Percentiles rank a stretch among this genome's conserved stretches.
Conservation (phyloP, 2,329 filamentous ascomycete species). For the Fusarium sp. region DNA sequence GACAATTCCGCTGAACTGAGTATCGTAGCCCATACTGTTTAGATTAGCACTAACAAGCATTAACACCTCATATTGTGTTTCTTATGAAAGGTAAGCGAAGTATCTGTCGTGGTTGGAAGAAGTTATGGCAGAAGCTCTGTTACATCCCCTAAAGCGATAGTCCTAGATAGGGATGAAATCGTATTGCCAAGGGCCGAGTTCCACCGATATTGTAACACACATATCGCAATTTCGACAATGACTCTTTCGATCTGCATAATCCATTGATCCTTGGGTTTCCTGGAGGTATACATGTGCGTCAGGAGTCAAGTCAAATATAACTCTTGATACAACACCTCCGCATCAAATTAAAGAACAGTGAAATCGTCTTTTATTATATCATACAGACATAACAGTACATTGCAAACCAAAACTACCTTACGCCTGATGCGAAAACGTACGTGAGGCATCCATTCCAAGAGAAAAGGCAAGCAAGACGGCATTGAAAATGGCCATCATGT, state of each 20-base stretch:
- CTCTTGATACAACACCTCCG: not conserved
- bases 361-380: slow-evolving; percentile 38
- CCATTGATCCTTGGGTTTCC: too few species aligned
- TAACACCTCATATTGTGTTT: not conserved
- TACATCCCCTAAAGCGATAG: not conserved
- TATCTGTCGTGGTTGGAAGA: not conserved
- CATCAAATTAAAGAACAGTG: not conserved
- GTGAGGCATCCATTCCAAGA: slow-evolving; percentile 62
- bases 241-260: not conserved
- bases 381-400: slow-evolving; percentile 15
- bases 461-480: slow-evolving; percentile 72
- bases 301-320: not conserved
- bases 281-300: not conserved
- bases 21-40: not conserved
- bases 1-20: not conserved
- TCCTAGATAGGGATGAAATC: too few species aligned
- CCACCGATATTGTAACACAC: not conserved
- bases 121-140: not conserved
- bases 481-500: slow-evolving; percentile 93
- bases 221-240: not conserved
- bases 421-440: slow-evolving; percentile 50
- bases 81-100: not conserved
- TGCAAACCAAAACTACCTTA: slow-evolving; percentile 9
- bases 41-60: not conserved
- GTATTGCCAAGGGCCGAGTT: not conserved